phyloP scores from a whole-genome alignment of 345 rosid species.

The Salix koriyanagi region DNA sequence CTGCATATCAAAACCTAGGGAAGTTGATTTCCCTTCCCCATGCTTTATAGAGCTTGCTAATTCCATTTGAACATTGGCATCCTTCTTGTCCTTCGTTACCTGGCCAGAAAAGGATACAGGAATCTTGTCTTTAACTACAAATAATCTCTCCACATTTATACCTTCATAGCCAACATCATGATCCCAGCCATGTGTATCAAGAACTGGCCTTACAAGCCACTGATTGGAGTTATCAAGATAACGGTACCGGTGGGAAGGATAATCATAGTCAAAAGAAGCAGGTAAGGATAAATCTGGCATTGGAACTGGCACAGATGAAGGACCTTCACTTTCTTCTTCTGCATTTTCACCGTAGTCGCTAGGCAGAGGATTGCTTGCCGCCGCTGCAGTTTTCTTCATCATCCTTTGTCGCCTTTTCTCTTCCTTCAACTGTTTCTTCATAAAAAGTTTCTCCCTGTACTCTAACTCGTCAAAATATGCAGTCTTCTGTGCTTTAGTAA shows the following conservation, averaged over 20 bases:
- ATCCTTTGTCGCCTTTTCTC: constrained; percentile 67
- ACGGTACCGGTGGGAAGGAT: constrained; percentile 95
- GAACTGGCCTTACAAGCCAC: constrained; percentile 95
- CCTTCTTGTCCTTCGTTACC: constrained; percentile 86
- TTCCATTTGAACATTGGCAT: constrained; percentile 83
- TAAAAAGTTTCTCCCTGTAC: constrained; percentile 74
- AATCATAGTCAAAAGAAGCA: constrained; percentile 88
- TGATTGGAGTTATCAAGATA: constrained; percentile 75
- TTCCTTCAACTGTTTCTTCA: constrained; percentile 88
- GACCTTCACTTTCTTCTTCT: constrained; percentile 72
- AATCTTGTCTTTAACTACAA: constrained; percentile 63
- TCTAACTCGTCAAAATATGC: constrained; percentile 86
- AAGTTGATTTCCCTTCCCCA: constrained; percentile 75
- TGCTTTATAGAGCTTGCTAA: constrained; percentile 74
- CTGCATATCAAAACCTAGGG: constrained; percentile 86
- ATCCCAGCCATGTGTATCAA: constrained; percentile 98
- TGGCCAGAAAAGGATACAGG: constrained; percentile 88
- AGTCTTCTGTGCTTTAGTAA: constrained; percentile 70
- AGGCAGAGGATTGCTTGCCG: constrained; percentile 53
- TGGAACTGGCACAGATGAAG: constrained; percentile 85
- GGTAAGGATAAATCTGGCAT: constrained; percentile 92
- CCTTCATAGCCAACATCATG: constrained; percentile 98
- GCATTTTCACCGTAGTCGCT: constrained; percentile 41
- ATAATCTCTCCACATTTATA: constrained; percentile 72
- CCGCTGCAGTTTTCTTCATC: constrained; percentile 68